These are phyloP conservation scores for Zymoseptoria tritici DNA, from an alignment of 2,329 filamentous ascomycete genomes.

Conservation along the genomic window DNA sequence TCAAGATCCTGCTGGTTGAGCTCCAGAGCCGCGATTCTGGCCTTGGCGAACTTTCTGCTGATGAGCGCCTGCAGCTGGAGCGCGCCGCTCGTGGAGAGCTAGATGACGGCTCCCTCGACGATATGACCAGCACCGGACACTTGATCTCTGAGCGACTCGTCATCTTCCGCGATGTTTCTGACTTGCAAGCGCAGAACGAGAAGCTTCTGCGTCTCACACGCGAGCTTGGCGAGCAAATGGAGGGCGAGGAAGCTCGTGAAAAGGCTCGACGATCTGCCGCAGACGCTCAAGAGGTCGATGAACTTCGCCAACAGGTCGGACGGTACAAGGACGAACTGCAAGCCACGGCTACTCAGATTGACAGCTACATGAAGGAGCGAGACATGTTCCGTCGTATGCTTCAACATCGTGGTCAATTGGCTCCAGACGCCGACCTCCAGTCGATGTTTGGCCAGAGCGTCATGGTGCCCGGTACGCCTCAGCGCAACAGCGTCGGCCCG, in stretches of 20 bases:
- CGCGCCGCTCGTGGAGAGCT: constrained; percentile 70
- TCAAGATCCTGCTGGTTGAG: constrained; percentile 85
- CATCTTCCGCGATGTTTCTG: constrained; percentile 75
- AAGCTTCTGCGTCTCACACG: constrained; percentile 76
- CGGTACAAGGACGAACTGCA: constrained; percentile 79
- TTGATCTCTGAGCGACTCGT: constrained; percentile 88
- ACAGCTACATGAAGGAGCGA: constrained; percentile 90
- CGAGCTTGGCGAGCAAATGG: constrained; percentile 79
- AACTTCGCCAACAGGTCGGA: constrained; percentile 63
- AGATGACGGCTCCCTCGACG: constrained; percentile 60
- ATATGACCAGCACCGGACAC: constrained; percentile 75
- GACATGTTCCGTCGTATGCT: constrained; percentile 97
- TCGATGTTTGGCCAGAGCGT: constrained; percentile 66
- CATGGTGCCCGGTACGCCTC: constrained; percentile 39
- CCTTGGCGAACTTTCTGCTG: constrained; percentile 59
- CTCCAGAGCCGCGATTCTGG: constrained; percentile 76
- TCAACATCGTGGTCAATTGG: constrained; percentile 62
- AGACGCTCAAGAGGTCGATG: constrained; percentile 59
- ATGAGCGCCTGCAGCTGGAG: constrained; percentile 69
- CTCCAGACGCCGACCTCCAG: constrained; percentile 52
- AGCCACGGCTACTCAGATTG: constrained; percentile 72
- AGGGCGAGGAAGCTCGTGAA: constrained; percentile 74
- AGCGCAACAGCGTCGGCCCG: constrained; percentile 32
- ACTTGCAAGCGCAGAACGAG: constrained; percentile 81
- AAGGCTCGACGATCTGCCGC: constrained; percentile 48